phyloP scores from a whole-genome alignment of 2,329 filamentous ascomycete species.

The Cyphellophora europaea region DNA sequence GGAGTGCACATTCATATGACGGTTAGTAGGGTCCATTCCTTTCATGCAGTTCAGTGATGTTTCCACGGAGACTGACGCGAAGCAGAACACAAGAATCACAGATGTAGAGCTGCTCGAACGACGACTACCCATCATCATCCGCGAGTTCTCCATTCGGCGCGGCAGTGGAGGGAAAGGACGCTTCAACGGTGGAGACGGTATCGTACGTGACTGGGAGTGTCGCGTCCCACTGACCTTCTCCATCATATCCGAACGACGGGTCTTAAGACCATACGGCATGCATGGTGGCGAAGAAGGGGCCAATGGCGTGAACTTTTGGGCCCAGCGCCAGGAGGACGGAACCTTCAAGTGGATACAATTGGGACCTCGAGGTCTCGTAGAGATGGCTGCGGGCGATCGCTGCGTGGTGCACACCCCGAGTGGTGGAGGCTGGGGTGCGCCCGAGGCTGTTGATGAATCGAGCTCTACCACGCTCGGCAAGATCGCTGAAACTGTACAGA shows the following conservation, averaged over 20 bases:
- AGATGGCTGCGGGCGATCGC: conserved; percentile 25
- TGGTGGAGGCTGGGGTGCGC: conserved; percentile 13
- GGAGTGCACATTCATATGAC: conserved; percentile 83
- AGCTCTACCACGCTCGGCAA: too few species aligned
- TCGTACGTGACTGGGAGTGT: conserved; percentile 73
- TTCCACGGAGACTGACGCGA: too few species aligned
- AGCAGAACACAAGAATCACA: conserved; percentile 78
- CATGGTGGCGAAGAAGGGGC: conserved; percentile 15
- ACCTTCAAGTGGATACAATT: conserved; percentile 13
- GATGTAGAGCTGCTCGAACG: conserved; percentile 72
- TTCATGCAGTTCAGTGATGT: too few species aligned
- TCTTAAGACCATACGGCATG: conserved; percentile 20
- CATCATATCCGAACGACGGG: conserved; percentile 19
- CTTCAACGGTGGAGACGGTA: conserved; percentile 65
- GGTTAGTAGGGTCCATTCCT: too few species aligned
- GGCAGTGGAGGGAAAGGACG: conserved; percentile 57
- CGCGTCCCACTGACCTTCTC: conserved; percentile 62
- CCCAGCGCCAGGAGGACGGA: conserved; percentile 12
- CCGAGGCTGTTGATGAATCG: too few species aligned
- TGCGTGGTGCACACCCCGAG: conserved; percentile 23
- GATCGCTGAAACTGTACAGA: too few species aligned
- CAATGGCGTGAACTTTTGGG: conserved; percentile 18
- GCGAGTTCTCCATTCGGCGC: conserved; percentile 56
- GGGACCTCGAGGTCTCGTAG: conserved; percentile 19
- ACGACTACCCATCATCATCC: conserved; percentile 64